A percentile compares a stretch with the other conserved stretches of the same genome.
Conservation (phyloP, 148 eudicot genomes). For the Cornus kousa region DNA sequence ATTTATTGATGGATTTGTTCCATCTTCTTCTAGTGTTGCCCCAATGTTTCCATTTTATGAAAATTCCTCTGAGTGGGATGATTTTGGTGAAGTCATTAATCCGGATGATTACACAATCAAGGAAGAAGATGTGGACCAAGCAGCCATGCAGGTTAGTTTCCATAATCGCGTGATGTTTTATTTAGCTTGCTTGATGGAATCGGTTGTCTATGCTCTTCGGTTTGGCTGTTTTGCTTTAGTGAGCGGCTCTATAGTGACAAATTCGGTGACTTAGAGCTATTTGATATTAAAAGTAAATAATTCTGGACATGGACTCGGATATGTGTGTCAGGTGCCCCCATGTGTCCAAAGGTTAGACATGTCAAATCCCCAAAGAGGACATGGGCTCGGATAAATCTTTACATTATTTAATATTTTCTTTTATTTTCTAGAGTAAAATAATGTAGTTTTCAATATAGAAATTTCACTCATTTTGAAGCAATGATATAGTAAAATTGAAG, state of each 20-base stretch:
- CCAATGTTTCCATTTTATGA: conserved; percentile 93
- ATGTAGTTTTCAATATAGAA: too few relatives aligned
- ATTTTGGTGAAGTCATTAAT: conserved; percentile 94
- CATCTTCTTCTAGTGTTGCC: conserved; percentile 73
- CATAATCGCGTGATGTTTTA: background rate
- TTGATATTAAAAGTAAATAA: too few relatives aligned
- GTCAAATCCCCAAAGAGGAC: too few relatives aligned
- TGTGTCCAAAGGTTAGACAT: too few relatives aligned
- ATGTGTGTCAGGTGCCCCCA: too few relatives aligned
- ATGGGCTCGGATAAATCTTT: too few relatives aligned
- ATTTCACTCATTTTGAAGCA: too few relatives aligned
- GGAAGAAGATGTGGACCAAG: conserved; percentile 80
- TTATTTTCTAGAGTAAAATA: too few relatives aligned
- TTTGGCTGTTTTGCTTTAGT: background rate
- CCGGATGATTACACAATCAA: conserved; percentile 88
- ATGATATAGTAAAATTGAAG: too few relatives aligned
- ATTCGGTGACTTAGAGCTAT: too few relatives aligned
- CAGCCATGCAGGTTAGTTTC: conserved; percentile 52
- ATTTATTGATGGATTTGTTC: conserved; percentile 83
- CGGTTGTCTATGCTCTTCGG: background rate
- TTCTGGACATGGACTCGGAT: too few relatives aligned
- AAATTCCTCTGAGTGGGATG: conserved; percentile 77
- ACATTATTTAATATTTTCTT: too few relatives aligned
- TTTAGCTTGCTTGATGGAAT: background rate
- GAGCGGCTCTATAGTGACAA: background rate